A percentile compares a stretch with the other conserved stretches of the same genome.
These are phyloP conservation scores for Ustilago tritici DNA, from an alignment of 1,284 basidiomycete species.

Conservation along the genomic window DNA sequence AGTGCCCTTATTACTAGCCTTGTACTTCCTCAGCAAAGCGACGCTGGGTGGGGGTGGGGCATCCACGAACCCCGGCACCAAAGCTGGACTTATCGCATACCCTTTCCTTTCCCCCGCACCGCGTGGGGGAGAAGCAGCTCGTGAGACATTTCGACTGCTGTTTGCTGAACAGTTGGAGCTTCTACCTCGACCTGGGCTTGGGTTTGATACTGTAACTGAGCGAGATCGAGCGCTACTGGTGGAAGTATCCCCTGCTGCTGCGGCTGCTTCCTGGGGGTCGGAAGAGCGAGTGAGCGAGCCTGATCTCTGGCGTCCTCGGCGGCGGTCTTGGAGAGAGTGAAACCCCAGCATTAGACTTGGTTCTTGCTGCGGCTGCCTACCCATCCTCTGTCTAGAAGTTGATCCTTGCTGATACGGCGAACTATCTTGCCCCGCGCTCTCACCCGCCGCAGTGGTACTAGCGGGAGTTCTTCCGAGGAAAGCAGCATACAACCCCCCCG, in stretches of 20 bases:
- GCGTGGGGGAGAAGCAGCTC: conserved; percentile 19
- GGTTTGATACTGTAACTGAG: conserved; percentile 18
- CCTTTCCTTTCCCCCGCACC: background rate
- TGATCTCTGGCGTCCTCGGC: conserved; percentile 7
- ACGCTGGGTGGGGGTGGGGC: conserved; percentile 15
- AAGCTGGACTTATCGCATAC: conserved; percentile 18
- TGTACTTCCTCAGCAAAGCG: conserved; percentile 28
- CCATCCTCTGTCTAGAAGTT: background rate
- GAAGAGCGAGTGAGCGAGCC: conserved; percentile 20
- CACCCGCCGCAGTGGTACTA: background rate
- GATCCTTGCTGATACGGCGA: conserved; percentile 15
- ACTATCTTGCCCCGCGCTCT: background rate
- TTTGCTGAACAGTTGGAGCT: conserved; percentile 7
- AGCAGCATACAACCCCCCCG: conserved; percentile 30
- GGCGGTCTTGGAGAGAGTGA: background rate
- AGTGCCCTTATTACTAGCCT: conserved; percentile 9
- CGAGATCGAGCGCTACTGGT: conserved; percentile 3
- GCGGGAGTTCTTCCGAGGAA: conserved; percentile 15
- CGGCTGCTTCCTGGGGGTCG: background rate
- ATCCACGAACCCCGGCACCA: conserved; percentile 27
- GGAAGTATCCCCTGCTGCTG: background rate
- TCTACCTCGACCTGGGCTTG: conserved; percentile 6
- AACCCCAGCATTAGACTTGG: conserved; percentile 27
- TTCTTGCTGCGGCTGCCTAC: conserved; percentile 14
- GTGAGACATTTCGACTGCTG: conserved; percentile 26